phyloP scores from a whole-genome alignment of 176 grass and related monocot species.

The Leersia perrieri region DNA sequence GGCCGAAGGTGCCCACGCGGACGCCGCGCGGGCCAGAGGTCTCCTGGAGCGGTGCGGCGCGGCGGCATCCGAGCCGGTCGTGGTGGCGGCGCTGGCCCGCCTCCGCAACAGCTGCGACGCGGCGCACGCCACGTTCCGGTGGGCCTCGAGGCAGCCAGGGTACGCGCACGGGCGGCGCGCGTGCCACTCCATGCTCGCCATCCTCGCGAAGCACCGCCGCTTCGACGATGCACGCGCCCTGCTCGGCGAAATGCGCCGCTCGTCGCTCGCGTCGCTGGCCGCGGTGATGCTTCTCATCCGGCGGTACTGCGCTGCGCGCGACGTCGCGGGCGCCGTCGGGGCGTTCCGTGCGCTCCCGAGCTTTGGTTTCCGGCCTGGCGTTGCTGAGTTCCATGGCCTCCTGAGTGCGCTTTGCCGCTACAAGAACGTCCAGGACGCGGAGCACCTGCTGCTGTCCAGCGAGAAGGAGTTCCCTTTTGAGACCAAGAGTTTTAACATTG shows the following conservation, averaged over 20 bases:
- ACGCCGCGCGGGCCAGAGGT: conserved; percentile 23
- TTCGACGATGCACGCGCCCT: conserved; percentile 71
- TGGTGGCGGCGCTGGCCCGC: conserved; percentile 51
- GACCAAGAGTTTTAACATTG: conserved; percentile 89
- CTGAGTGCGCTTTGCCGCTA: conserved; percentile 71
- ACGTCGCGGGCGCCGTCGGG: conserved; percentile 62
- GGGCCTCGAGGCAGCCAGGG: conserved; percentile 57
- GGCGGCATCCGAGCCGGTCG: conserved; percentile 54
- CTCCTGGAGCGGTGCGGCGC: conserved; percentile 56
- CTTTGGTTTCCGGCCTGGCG: conserved; percentile 47
- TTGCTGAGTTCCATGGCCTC: conserved; percentile 63
- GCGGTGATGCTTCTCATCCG: conserved; percentile 57
- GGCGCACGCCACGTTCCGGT: conserved; percentile 72
- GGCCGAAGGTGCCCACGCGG: conserved; percentile 23
- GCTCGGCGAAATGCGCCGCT: conserved; percentile 67
- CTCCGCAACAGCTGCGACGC: conserved; percentile 75
- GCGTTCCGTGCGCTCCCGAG: conserved; percentile 57
- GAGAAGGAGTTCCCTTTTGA: conserved; percentile 59
- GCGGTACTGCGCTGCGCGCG: conserved; percentile 56
- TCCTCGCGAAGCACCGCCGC: conserved; percentile 74
- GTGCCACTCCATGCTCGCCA: conserved; percentile 75
- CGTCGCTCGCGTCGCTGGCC: conserved; percentile 43
- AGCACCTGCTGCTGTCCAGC: conserved; percentile 76
- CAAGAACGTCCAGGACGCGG: conserved; percentile 76
- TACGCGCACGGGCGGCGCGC: conserved; percentile 51